Evolutionary conservation across 2,329 filamentous ascomycete genomes (phyloP), one percentile per base, ranked within the genome.

Genomic region (Colletotrichum sp.): DNA sequence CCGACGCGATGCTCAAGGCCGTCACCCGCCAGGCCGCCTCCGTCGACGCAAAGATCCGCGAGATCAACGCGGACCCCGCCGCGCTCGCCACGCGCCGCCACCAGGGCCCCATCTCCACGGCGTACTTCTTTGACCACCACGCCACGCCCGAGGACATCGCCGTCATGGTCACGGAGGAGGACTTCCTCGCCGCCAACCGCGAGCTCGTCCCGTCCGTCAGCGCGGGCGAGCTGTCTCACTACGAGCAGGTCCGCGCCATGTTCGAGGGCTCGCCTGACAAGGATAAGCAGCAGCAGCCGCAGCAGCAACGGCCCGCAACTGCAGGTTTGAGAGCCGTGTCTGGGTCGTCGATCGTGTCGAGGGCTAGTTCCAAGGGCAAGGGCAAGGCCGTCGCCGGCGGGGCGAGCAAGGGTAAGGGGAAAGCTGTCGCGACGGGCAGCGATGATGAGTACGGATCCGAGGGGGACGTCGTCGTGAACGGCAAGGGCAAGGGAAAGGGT

Each of bases 1-100:
- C 96, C 59, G 97, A 99, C 84, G 96, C 97, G 68, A 99, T 99
- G 97, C 93, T 99, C 79, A 99, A 99, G 85, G 97, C 97, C 24
- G 96, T 99, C 75, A 99, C 97, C 4, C 93, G 97, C 7, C 95
- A 98, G 82, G 96, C 97, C 3, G 91, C 92, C 2, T 89, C 92
- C 3, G 96, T 99, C 4, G 97, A 99, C 83, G 89, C 91, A 67
- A 97, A 97, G 84, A 94, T 99, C 79, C 90, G 90, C 26, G 88
- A 89, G 6, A 88, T 98, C 83, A 95, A 95, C 80, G 83, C 86
- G 4, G 84, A 85, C 60, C 82, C 83, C 5, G 81, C 79, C n/a
- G 81, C 79, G 8, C 34, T n/a, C 36, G 76, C 79, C 44, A 52
- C 44, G 12, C 44, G 44, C 49, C 81, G 78, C 77, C 81, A 68